Percentiles rank a stretch among this genome's conserved stretches.
Evolutionary conservation across 768 basidiomycete species (phyloP).

Genomic region (Leccinum olivaceopallidum): DNA sequence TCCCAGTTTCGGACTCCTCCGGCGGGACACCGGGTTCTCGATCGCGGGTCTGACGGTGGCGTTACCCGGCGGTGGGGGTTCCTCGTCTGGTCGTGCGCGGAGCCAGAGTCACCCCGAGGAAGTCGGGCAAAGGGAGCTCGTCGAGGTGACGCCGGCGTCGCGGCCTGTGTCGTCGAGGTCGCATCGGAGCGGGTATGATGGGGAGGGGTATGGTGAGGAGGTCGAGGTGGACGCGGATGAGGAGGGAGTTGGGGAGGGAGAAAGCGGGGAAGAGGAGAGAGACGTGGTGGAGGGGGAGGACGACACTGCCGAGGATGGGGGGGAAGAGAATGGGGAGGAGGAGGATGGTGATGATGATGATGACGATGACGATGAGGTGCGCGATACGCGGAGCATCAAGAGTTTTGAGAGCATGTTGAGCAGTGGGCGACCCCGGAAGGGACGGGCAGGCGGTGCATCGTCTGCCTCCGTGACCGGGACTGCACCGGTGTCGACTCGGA

Average conservation of each 20-base stretch:
- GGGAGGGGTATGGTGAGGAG: conserved; percentile 17
- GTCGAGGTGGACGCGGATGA: conserved; percentile 17
- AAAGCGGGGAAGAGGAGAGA: conserved; percentile 22
- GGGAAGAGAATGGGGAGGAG: too few relatives aligned
- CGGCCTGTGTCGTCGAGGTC: conserved; percentile 48
- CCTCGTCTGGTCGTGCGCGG: conserved; percentile 6
- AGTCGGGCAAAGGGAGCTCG: conserved; percentile 49
- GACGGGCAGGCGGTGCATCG: neutral
- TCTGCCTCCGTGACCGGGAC: neutral
- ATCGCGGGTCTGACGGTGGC: conserved; percentile 74
- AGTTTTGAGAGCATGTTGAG: conserved; percentile 90
- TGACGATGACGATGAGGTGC: too few relatives aligned
- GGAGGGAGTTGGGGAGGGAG: neutral
- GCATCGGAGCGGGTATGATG: conserved; percentile 10
- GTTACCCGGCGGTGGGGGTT: conserved; percentile 44
- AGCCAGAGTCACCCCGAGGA: conserved; percentile 25
- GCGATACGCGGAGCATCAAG: conserved; percentile 73
- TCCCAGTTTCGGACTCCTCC: conserved; percentile 69
- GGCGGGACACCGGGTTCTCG: conserved; percentile 79
- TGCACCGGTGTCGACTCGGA: conserved; percentile 23
- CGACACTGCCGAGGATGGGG: conserved; percentile 27
- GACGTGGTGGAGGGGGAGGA: conserved; percentile 29
- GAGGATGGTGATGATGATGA: conserved; percentile 26
- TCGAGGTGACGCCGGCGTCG: conserved; percentile 51
- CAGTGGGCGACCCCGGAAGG: conserved; percentile 20